Percentiles rank a stretch among this genome's conserved stretches.
phyloP scores from a whole-genome alignment of 495 filamentous ascomycete species.

The Xylaria acuta region DNA sequence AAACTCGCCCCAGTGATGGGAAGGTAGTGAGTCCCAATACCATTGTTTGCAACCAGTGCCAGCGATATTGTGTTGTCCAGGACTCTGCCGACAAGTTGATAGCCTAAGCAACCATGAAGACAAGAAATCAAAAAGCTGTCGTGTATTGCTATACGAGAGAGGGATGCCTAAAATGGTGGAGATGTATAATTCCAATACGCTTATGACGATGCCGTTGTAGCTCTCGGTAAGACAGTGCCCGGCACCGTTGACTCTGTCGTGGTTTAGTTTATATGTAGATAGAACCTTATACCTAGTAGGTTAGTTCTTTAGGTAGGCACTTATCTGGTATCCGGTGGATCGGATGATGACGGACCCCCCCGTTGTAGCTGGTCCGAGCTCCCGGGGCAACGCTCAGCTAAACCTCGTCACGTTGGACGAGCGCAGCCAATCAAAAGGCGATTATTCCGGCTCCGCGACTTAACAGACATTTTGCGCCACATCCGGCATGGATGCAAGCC shows the following conservation, averaged over 20 bases:
- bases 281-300: no score
- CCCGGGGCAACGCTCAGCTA: not conserved
- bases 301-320: no score
- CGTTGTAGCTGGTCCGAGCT: constrained; percentile 8
- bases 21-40: constrained; percentile 11
- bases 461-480: constrained; percentile 10
- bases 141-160: not conserved
- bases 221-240: not conserved
- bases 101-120: no score
- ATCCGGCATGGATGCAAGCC: not conserved
- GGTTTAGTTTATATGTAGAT: no score
- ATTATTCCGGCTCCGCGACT: constrained; percentile 31
- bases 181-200: not conserved
- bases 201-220: not conserved
- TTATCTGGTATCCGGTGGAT: not conserved
- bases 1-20: constrained; percentile 26
- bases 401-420: not conserved
- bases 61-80: not conserved
- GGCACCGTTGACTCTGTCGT: not conserved
- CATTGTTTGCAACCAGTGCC: constrained; percentile 8
- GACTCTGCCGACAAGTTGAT: not conserved
- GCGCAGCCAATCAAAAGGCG: constrained; percentile 34
- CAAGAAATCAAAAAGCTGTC: not conserved
- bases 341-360: constrained; percentile 11
- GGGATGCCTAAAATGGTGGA: not conserved